Evolutionary conservation across 495 filamentous ascomycete genomes (phyloP), one percentile per base, ranked within the genome.

Genomic region (Penicillium fimorum): DNA sequence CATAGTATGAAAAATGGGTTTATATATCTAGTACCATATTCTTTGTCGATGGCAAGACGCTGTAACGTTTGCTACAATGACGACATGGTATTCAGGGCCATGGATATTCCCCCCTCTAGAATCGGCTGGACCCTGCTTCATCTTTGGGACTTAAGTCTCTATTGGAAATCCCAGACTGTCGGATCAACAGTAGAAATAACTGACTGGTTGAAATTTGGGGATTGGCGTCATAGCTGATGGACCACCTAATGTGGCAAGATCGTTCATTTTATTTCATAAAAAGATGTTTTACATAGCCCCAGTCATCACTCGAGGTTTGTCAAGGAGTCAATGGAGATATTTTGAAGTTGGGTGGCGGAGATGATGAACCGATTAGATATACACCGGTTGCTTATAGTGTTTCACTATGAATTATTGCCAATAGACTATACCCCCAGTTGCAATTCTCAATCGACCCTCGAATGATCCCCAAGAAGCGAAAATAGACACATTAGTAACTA

Each of bases 51-150:
- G 45, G 40, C 41, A 42, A 52, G 24, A 29, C 7, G n/a, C 6
- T 27, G 59, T 64, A 58, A 55, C 62, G 62, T 61, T 48, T 57
- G 33, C 46, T 18, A 15, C n/a, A 32, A 64, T 61, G 61, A 64
- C 61, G 58, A 53, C 61, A 61, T 61, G 30, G 27, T 12, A 33
- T 58, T 17, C 22, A 37, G 20, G 35, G 42, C 54, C 56, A 55
- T 55, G 53, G 47, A 52, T 52, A 32, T 35, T 7, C 13, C 55
- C 52, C 32, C 59, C 62, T 57, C 55, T 25, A 54, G 35, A 46
- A 41, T 46, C 49, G 52, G 44, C 17, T 18, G 27, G 15, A 13
- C n/a, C 13, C 15, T 51, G 4, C 30, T 57, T 17, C 33, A 50
- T 40, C 12, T 17, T 50, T 25, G 25, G 35, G 43, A 44, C 17